Evolutionary conservation across 1,284 basidiomycete genomes (phyloP), one percentile per base, ranked within the genome.

Genomic region (Tremellales sp.): DNA sequence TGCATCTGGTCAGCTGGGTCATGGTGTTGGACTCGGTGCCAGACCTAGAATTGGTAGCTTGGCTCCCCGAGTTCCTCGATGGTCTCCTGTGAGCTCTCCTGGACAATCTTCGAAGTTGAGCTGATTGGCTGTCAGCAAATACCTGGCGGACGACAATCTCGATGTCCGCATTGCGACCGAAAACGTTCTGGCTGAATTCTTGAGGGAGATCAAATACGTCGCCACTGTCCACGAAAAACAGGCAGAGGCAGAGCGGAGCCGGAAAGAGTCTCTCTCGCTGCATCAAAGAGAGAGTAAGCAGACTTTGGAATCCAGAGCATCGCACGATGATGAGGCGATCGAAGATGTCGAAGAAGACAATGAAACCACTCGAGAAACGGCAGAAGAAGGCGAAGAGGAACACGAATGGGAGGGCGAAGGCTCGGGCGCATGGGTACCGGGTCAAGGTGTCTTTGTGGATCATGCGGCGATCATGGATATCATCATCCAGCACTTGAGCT

Each of bases 1-100:
- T 88, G 70, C 98, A 94, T 68, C 80, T 99, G 25, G 89, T 97
- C 34, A 87, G 88, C 8, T 99, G 95, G 95, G 87, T 98, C 53
- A 89, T 83, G 39, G 88, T 97, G 2, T 80, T 99, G 32, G 92
- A 97, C 66, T 95, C 92, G 5, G 89, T 98, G 1, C 95, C 95
- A 1, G 93, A 98, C 66, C 77, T 98, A 42, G 93, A 98, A 68
- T 79, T 99, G 19, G 87, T 98, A 41, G 84, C 86, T 25, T 95
- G 89, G 73, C 80, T 99, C 14, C 94, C 95, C 0, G 85, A 94
- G 60, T 95, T 98, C 68, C 74, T 99, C 33, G 92, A 97, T 57
- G 93, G 91, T 3, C 78, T 99, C 35, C 66, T 97, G 89, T 92
- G 56, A 76, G 87, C 79, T 2, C 14, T 21, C 22, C 29, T 12